Evolutionary conservation across 1,284 basidiomycete species (phyloP).

Genomic region (Leccinum laetum): DNA sequence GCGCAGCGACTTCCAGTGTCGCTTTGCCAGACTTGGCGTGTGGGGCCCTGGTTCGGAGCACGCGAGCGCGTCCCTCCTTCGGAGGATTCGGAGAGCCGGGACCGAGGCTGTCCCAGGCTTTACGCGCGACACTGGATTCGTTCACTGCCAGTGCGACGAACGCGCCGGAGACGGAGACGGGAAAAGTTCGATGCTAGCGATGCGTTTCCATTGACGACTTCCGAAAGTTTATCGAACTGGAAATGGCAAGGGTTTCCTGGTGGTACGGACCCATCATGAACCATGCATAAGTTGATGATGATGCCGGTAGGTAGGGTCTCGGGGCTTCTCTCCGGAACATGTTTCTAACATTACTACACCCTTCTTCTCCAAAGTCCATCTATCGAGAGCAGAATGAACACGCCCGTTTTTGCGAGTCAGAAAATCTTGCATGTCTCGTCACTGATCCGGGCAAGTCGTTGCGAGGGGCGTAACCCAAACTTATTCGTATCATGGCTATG

Average conservation of each 20-base stretch:
- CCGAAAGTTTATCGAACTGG: conserved; percentile 8
- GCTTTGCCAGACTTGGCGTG: neutral
- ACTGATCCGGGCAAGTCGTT: conserved; percentile 4
- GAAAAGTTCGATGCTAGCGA: neutral
- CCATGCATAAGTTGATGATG: conserved; percentile 3
- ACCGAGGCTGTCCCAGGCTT: neutral
- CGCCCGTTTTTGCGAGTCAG: neutral
- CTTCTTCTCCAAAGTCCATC: conserved; percentile 18
- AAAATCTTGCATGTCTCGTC: conserved; percentile 7
- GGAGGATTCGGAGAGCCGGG: neutral
- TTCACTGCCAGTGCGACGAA: neutral
- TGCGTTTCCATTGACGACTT: neutral
- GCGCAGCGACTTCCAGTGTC: neutral
- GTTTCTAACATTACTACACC: conserved; percentile 3
- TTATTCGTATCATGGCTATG: conserved; percentile 21
- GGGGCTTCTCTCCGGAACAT: conserved; percentile 10
- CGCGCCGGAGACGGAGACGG: neutral
- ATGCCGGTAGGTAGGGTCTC: conserved; percentile 10
- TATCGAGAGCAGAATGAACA: neutral
- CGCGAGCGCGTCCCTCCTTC: neutral
- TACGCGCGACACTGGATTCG: neutral
- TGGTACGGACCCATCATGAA: neutral
- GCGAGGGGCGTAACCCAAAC: conserved; percentile 14
- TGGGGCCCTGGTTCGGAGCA: neutral
- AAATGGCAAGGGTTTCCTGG: conserved; percentile 1